These are phyloP conservation scores for Jasminum sambac DNA, from an alignment of 257 asterid species.

Conservation along the genomic window DNA sequence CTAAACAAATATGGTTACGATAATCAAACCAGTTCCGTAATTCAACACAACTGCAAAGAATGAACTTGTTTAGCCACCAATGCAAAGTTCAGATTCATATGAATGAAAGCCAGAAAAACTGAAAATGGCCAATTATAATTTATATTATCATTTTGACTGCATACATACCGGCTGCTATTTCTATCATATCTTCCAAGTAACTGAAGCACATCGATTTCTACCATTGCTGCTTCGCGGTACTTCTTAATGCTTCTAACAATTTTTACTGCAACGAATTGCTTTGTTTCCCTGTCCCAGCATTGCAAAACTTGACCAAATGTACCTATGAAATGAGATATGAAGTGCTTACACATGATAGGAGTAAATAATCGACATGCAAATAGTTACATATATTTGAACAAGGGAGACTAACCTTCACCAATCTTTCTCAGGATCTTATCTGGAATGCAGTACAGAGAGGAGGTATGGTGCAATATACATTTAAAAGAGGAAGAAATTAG, in stretches of 20 bases:
- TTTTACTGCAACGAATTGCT: slow-evolving; percentile 48
- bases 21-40: slow-evolving; percentile 67
- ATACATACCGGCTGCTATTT: slow-evolving; percentile 48
- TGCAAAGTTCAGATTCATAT: slow-evolving; percentile 22
- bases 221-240: slow-evolving; percentile 56
- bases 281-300: slow-evolving; percentile 56
- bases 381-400: slow-evolving; percentile 2
- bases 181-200: slow-evolving; percentile 56
- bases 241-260: slow-evolving; percentile 53
- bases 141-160: slow-evolving; percentile 15
- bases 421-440: slow-evolving; percentile 53
- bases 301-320: slow-evolving; percentile 60
- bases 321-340: slow-evolving; percentile 30
- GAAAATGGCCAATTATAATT: background rate
- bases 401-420: slow-evolving; percentile 48
- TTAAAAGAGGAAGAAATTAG: slow-evolving; percentile 5
- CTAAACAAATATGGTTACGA: slow-evolving; percentile 62
- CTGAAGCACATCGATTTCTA: slow-evolving; percentile 56
- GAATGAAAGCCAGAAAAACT: slow-evolving; percentile 19
- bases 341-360: background rate
- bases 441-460: slow-evolving; percentile 27
- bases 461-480: background rate
- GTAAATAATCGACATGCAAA: background rate
- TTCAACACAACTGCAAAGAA: slow-evolving; percentile 64
- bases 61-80: slow-evolving; percentile 42